Evolutionary conservation across 129 eudicot genomes (phyloP).

Genomic region (Lactuca sativa): DNA sequence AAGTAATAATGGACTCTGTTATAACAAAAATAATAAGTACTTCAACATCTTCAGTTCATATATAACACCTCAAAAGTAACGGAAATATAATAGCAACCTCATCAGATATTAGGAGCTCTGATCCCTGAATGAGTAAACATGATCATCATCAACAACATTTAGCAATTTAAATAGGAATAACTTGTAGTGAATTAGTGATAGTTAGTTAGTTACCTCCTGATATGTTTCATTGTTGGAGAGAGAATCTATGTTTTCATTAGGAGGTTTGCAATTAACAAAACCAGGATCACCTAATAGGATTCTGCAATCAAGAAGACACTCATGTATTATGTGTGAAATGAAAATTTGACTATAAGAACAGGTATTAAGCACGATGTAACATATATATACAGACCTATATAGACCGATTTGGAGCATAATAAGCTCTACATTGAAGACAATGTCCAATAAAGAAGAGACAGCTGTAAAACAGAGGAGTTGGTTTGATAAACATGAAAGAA

Average conservation of each 20-base stretch:
- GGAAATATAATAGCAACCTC: slow-evolving; percentile 35
- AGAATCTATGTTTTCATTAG: not conserved
- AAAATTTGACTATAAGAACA: not conserved
- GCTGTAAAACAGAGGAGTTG: slow-evolving; percentile 35
- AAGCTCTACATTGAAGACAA: slow-evolving; percentile 37
- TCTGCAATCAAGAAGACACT: slow-evolving; percentile 38
- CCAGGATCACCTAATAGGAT: slow-evolving; percentile 65
- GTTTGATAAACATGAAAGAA: slow-evolving; percentile 1
- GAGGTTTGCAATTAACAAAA: slow-evolving; percentile 38
- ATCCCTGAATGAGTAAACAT: slow-evolving; percentile 37
- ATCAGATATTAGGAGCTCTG: slow-evolving; percentile 30
- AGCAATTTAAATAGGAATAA: slow-evolving; percentile 10
- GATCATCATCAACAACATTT: slow-evolving; percentile 5
- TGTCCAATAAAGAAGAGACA: slow-evolving; percentile 38
- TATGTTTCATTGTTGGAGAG: slow-evolving; percentile 36
- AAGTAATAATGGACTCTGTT: slow-evolving; percentile 40
- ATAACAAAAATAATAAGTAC: slow-evolving; percentile 5
- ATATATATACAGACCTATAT: slow-evolving; percentile 45
- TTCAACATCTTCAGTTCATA: not conserved
- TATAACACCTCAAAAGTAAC: not conserved
- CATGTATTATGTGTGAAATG: slow-evolving; percentile 7
- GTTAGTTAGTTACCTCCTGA: slow-evolving; percentile 39
- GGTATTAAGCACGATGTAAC: slow-evolving; percentile 8
- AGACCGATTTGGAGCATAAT: slow-evolving; percentile 45
- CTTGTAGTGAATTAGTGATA: not conserved